Conservation (phyloP, 257 asterid genomes). For the Solanum okadae region DNA sequence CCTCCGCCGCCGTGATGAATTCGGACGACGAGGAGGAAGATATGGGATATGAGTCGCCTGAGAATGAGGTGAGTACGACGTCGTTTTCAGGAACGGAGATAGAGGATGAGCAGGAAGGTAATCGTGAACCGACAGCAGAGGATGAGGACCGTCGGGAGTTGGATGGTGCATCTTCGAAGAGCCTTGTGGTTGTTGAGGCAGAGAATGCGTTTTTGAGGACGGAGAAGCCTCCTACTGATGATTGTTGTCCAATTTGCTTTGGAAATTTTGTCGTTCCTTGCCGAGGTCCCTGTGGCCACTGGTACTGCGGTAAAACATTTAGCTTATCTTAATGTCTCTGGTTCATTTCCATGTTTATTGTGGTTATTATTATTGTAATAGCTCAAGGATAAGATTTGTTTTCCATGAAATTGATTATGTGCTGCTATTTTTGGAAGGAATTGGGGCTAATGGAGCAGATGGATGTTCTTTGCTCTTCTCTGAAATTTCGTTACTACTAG, state of each 20-base stretch:
- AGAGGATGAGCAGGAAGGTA: slow-evolving; percentile 2
- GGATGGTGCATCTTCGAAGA: background rate
- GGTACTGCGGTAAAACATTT: slow-evolving; percentile 57
- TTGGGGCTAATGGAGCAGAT: background rate
- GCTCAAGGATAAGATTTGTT: background rate
- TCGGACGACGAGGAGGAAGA: slow-evolving; percentile 8
- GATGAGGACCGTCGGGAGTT: background rate
- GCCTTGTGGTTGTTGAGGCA: slow-evolving; percentile 7
- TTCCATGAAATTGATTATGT: background rate
- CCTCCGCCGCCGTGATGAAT: background rate
- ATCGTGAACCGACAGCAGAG: background rate
- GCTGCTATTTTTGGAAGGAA: background rate
- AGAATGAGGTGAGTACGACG: background rate
- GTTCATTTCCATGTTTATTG: background rate
- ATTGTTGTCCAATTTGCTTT: slow-evolving; percentile 73
- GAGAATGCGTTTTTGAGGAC: slow-evolving; percentile 2
- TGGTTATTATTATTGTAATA: background rate
- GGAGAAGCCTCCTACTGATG: slow-evolving; percentile 60
- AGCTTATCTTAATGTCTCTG: background rate
- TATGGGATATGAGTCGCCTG: background rate
- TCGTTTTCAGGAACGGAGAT: slow-evolving; percentile 1
- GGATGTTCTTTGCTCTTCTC: background rate
- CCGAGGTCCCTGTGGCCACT: slow-evolving; percentile 68
- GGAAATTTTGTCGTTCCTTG: slow-evolving; percentile 48
- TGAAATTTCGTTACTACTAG: background rate